Base-by-base conservation (phyloP, 768 basidiomycete genomes). In the Amanita rimosa region DNA sequence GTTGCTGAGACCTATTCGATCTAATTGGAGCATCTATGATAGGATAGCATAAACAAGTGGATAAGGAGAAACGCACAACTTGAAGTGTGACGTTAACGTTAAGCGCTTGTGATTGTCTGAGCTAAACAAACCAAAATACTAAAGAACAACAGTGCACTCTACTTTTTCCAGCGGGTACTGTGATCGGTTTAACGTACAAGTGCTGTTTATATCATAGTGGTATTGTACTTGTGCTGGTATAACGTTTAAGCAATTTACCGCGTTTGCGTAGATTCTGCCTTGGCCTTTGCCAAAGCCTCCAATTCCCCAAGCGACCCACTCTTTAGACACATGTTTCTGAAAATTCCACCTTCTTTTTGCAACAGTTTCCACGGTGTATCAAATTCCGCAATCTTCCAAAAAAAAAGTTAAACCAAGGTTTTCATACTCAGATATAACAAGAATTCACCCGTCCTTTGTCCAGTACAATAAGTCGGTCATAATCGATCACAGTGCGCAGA, bases 391-490 rank as follows among this genome's bases (percentile, higher is more conserved):
- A 84, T 62, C 72, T 71, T 14, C 26, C n/a, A n/a, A n/a, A 19
- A 43, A 37, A n/a, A 34, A 36, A 29, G 29, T 29, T 11, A 29
- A 35, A 11, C 6, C 29, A 36, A n/a, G 21, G 35, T 10, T 22
- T n/a, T 19, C 38, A 33, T 45, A 26, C 16, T 10, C 27, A n/a
- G 29, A 4, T 2, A 21, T 11, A 19, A 1, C 47, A n/a, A n/a
- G 9, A 13, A 53, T 47, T 37, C 53, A 74, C 74, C 60, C 67
- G 60, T 58, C 82, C 79, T 51, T 79, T 78, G 67, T 92, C 86
- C n/a, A 92, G 67, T 6, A 92, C 81, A 51, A 92, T 74, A 51
- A 93, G 64, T 26, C 82, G 70, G 63, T 85, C 83, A 56, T 93
- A 83, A 63, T 93, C 85, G 51, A 87, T 85, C 48, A 90, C 78